phyloP scores from a whole-genome alignment of 2,329 filamentous ascomycete genomes.

The Aspergillus fijiensis region DNA sequence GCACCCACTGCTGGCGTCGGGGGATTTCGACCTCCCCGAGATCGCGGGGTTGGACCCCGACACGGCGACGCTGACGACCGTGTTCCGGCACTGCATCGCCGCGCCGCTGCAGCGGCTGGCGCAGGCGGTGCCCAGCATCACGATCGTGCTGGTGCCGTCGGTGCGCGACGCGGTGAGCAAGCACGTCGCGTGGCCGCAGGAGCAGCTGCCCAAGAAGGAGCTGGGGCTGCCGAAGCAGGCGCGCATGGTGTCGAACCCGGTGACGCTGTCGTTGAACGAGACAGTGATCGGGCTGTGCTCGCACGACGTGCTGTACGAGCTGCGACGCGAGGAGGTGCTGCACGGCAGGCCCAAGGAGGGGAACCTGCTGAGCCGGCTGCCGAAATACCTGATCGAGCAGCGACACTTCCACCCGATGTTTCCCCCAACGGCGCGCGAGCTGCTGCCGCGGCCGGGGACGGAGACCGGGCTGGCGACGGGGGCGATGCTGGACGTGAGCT shows the following conservation, averaged over 20 bases:
- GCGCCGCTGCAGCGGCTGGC: slow-evolving; percentile 69
- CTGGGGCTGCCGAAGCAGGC: slow-evolving; percentile 75
- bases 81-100: slow-evolving; percentile 80
- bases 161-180: slow-evolving; percentile 78
- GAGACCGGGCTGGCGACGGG: slow-evolving; percentile 64
- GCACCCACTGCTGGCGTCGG: slow-evolving; percentile 79
- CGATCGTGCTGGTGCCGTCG: slow-evolving; percentile 79
- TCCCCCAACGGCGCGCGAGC: slow-evolving; percentile 70
- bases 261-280: slow-evolving; percentile 86
- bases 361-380: slow-evolving; percentile 68
- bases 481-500: slow-evolving; percentile 77
- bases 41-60: slow-evolving; percentile 70
- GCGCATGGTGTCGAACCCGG: slow-evolving; percentile 82
- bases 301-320: slow-evolving; percentile 80
- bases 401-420: slow-evolving; percentile 88
- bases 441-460: slow-evolving; percentile 64
- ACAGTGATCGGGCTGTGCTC: slow-evolving; percentile 76
- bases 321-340: slow-evolving; percentile 70
- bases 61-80: slow-evolving; percentile 73
- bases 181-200: slow-evolving; percentile 84
- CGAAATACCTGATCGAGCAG: slow-evolving; percentile 80
- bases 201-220: slow-evolving; percentile 67
- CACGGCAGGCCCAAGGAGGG: slow-evolving; percentile 56
- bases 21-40: slow-evolving; percentile 74
- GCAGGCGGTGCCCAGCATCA: slow-evolving; percentile 70